Evolutionary conservation across 169 alveolate genomes (phyloP), one percentile per base, ranked within the genome.

Genomic region (Plasmodium gaboni): DNA sequence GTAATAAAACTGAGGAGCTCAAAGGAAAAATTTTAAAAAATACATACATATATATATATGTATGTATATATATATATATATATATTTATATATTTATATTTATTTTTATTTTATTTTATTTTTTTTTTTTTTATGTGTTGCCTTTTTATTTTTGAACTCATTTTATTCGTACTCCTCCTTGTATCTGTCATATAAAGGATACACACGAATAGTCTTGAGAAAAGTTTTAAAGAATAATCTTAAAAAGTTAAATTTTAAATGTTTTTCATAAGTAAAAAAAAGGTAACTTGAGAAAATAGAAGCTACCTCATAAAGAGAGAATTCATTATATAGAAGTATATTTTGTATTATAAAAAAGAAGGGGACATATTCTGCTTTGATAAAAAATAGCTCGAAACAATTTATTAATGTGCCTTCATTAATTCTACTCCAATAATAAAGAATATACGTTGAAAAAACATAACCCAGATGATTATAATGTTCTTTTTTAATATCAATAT

Each of bases 391-490:
- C 57, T 94, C 95, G 42, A 92, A 80, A 69, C 96, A 94, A 68
- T 94, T 92, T 15, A 94, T 94, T 24, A 87, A 74, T 9, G 94
- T 57, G 17, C 96, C 96, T 74, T 94, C 96, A 71, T 94, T 94
- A 69, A 94, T 74, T 24, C 96, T 55, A 24, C 94, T 86, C 96
- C 96, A 94, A 69, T 91, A 94, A 88, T 94, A 94, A 7, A 94
- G 78, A 74, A 94, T 88, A 51, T 91, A 94, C 10, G 91, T 89
- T 51, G 92, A 93, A 26, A 94, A 74, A 70, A 92, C 94, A 71
- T 92, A 94, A 24, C 95, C 95, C 10, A 88, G 74, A 69, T 87
- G 88, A 59, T 73, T 87, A 38, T 87, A 87, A 1, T 68, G 70
- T 24, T 83, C 85, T 68, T 83, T 83, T 22, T 69, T 9, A 53